These are phyloP conservation scores for Fusarium nematophilum DNA, from an alignment of 2,329 filamentous ascomycete genomes.

Conservation along the genomic window DNA sequence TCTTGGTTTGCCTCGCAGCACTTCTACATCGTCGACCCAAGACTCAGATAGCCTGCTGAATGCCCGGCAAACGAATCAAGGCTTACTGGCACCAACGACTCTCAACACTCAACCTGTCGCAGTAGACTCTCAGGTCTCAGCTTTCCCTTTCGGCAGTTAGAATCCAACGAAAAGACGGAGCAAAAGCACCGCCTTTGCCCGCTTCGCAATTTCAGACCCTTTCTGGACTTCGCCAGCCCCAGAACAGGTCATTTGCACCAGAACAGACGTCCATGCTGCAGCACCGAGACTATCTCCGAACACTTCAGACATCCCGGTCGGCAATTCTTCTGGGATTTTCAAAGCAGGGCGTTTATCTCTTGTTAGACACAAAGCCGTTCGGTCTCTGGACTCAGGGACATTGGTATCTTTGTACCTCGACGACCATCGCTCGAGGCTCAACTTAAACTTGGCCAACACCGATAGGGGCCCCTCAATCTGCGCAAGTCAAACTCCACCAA, in stretches of 20 bases:
- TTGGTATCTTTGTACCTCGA: background rate
- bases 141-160: conserved; percentile 12
- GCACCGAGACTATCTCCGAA: background rate
- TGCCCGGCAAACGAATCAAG: background rate
- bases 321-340: background rate
- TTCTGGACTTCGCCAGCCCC: background rate
- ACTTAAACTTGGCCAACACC: background rate
- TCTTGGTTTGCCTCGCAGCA: conserved; percentile 9
- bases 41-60: background rate
- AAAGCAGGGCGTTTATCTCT: background rate
- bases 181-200: conserved; percentile 6
- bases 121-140: background rate
- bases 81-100: background rate
- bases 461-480: background rate
- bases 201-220: conserved; percentile 3
- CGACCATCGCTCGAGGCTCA: background rate
- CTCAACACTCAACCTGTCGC: background rate
- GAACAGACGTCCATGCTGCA: background rate
- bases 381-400: background rate
- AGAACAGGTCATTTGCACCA: background rate
- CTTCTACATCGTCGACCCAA: background rate
- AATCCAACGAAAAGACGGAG: conserved; percentile 9
- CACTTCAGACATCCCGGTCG: background rate
- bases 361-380: background rate
- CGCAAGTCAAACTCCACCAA: background rate